Base-by-base conservation (phyloP, 306 rosid genomes). In the Lathyrus oleraceus region DNA sequence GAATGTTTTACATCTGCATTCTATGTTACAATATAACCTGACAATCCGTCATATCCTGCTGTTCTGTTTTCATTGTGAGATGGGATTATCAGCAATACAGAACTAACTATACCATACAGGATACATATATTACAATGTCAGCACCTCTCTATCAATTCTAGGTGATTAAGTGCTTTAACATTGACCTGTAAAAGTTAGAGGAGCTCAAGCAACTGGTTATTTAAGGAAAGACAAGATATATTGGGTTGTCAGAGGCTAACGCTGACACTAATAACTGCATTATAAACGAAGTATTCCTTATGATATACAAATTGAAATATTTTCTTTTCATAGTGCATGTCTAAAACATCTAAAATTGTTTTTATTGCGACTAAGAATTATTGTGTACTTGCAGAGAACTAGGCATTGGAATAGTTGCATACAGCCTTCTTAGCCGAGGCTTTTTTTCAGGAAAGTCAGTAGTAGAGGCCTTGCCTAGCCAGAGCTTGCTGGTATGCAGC, bases 351-450 rank as follows among this genome's bases (percentile, higher is more conserved):
- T n/a, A n/a, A n/a, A n/a, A n/a, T n/a, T n/a, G n/a, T n/a, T n/a
- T n/a, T n/a, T n/a, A n/a, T n/a, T n/a, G n/a, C n/a, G n/a, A n/a
- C n/a, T n/a, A n/a, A 30, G 56, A 45, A 67, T 27, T n/a, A 47
- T 62, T 16, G 30, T 45, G 30, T 30, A 21, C 58, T 71, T 56
- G 39, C 70, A 89, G 89, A 63, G 85, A 89, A 57, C 86, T 89
- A 16, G 96, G 92, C 65, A 87, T 87, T 28, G 92, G 86, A 43
- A 83, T 89, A 44, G 92, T 89, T 23, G 83, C 89, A 32, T 87
- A 89, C 71, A 85, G 87, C 67, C 89, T 92, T 36, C 92, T 89
- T 44, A 88, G 90, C 20, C 81, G 87, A 4, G 96, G 92, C 7
- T 87, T 89, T 60, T 25, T 85, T 89, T 8, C 20, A 2, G 96